Evolutionary conservation across 345 rosid species (phyloP).

Genomic region (Aurinia saxatilis): DNA sequence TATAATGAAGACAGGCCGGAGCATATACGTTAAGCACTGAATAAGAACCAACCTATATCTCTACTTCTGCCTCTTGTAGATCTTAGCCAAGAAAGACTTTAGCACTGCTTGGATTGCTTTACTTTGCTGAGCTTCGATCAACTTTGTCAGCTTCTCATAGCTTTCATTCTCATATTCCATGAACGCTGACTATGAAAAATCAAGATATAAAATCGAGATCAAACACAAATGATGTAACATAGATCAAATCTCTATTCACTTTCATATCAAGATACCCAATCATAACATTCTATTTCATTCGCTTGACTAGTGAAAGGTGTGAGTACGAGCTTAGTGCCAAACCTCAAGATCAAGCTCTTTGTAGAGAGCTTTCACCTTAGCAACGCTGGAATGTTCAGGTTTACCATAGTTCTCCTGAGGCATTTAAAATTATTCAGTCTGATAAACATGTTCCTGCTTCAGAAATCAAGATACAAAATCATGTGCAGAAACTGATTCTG

Average conservation of each 20-base stretch:
- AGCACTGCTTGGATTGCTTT: conserved; percentile 71
- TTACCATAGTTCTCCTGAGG: conserved; percentile 70
- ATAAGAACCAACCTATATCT: neutral
- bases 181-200: conserved; percentile 60
- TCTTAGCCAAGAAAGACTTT: conserved; percentile 78
- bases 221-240: neutral
- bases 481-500: neutral
- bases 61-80: conserved; percentile 81
- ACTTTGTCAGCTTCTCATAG: conserved; percentile 46
- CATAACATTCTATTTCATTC: no score
- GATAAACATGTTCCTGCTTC: neutral
- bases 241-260: neutral
- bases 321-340: neutral
- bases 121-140: conserved; percentile 67
- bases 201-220: no score
- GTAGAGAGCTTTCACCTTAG: conserved; percentile 64
- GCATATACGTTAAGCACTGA: no score
- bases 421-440: neutral
- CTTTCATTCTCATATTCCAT: conserved; percentile 69
- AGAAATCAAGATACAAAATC: neutral
- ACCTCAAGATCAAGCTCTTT: conserved; percentile 71
- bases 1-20: no score
- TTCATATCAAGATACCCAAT: neutral
- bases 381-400: conserved; percentile 45
- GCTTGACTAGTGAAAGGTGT: neutral